A percentile compares a stretch with the other conserved stretches of the same genome.
phyloP scores from a whole-genome alignment of 345 rosid species.

The Linum tenue region DNA sequence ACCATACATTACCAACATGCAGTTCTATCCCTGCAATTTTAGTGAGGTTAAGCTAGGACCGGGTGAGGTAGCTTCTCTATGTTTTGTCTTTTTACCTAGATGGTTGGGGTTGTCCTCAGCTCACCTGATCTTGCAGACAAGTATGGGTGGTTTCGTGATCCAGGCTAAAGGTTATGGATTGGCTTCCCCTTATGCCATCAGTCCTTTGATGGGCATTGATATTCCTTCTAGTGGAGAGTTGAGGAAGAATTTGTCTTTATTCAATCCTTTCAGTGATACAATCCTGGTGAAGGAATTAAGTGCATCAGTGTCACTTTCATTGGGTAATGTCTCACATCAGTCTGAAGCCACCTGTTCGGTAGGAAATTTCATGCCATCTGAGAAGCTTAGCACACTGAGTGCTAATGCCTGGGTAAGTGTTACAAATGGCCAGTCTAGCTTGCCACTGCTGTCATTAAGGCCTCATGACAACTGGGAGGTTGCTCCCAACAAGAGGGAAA shows the following conservation, averaged over 20 bases:
- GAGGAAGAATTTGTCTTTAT: conserved; percentile 48
- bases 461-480: conserved; percentile 50
- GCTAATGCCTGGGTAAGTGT: conserved; percentile 48
- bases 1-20: conserved; percentile 47
- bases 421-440: conserved; percentile 28
- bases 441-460: conserved; percentile 38
- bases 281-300: conserved; percentile 42
- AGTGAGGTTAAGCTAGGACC: conserved; percentile 43
- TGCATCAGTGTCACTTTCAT: conserved; percentile 47
- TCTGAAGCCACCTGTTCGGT: conserved; percentile 42
- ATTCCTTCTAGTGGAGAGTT: conserved; percentile 30
- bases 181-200: conserved; percentile 47
- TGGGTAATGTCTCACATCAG: conserved; percentile 32
- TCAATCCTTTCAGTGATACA: conserved; percentile 51
- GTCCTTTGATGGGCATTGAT: conserved; percentile 30
- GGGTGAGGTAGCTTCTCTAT: conserved; percentile 49
- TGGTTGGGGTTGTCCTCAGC: conserved; percentile 49
- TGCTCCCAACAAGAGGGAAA: conserved; percentile 27
- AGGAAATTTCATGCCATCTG: conserved; percentile 21
- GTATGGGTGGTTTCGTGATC: conserved; percentile 56
- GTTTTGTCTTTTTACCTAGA: conserved; percentile 61
- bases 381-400: conserved; percentile 17
- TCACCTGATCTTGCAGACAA: conserved; percentile 53
- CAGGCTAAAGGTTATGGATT: conserved; percentile 49
- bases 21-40: conserved; percentile 60